Evolutionary conservation across 208 protist species (phyloP).

Genomic region (Leptomonas seymouri): DNA sequence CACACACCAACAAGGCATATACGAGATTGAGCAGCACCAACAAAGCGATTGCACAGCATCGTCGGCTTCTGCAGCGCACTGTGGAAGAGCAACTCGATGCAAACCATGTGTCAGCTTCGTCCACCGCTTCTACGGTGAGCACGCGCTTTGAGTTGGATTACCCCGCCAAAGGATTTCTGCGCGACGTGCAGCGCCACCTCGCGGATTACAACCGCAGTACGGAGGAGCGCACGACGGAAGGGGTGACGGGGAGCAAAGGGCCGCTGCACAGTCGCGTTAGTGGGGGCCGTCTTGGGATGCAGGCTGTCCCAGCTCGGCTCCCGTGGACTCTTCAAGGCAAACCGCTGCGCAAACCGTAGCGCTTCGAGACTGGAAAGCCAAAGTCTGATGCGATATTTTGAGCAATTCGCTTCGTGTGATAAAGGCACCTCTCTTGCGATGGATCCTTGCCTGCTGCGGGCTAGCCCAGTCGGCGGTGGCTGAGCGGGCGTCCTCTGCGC

Average conservation of each 20-base stretch:
- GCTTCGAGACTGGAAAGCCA: neutral
- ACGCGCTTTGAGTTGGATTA: conserved; percentile 21
- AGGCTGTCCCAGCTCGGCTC: conserved; percentile 57
- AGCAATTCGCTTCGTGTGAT: too few species aligned
- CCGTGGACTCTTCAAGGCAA: conserved; percentile 64
- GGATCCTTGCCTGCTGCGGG: too few species aligned
- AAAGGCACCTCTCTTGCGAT: neutral
- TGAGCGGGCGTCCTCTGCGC: too few species aligned
- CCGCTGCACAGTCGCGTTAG: conserved; percentile 44
- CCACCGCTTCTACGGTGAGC: neutral
- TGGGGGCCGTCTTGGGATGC: conserved; percentile 61
- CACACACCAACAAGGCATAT: conserved; percentile 46
- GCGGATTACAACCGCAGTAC: conserved; percentile 44
- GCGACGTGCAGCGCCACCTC: conserved; percentile 55
- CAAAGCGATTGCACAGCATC: conserved; percentile 48
- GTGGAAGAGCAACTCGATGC: conserved; percentile 22
- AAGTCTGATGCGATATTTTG: too few species aligned
- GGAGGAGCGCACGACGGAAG: conserved; percentile 36
- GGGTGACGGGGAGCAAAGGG: conserved; percentile 46
- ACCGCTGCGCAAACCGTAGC: conserved; percentile 20
- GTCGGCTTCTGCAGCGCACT: conserved; percentile 50
- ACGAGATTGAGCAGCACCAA: conserved; percentile 23
- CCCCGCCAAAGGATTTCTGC: conserved; percentile 50
- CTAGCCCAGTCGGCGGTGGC: too few species aligned
- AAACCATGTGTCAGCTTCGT: neutral